Percentiles rank a stretch among this genome's conserved stretches.
Evolutionary conservation across 345 rosid genomes (phyloP).

Genomic region (Bruguiera sexangula): DNA sequence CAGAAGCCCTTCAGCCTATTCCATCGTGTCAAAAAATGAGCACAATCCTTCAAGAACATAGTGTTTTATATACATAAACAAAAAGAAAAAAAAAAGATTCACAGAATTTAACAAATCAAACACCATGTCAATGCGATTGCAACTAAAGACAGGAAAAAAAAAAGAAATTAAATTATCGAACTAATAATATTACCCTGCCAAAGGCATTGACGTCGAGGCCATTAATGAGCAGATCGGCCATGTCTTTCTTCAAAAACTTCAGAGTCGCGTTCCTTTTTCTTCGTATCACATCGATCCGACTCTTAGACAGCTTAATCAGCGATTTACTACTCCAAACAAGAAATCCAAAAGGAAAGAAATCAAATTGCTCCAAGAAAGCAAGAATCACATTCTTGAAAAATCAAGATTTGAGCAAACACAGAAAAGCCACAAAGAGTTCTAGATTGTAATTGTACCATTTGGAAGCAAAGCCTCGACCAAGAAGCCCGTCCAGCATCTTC

Average conservation of each 20-base stretch:
- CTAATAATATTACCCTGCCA: constrained; percentile 49
- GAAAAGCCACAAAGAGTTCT: not conserved
- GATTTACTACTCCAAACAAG: constrained; percentile 55
- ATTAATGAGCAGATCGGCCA: constrained; percentile 81
- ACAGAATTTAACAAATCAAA: too few species aligned
- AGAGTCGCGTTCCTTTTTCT: constrained; percentile 82
- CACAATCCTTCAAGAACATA: constrained; percentile 3
- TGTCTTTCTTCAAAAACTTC: constrained; percentile 78
- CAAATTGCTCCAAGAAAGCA: not conserved
- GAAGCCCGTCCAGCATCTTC: constrained; percentile 80
- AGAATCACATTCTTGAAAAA: not conserved
- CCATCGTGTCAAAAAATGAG: constrained; percentile 15
- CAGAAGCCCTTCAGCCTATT: constrained; percentile 81
- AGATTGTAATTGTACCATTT: constrained; percentile 49
- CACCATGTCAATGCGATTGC: not conserved
- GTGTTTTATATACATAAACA: not conserved
- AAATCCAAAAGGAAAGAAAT: not conserved
- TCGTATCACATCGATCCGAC: constrained; percentile 79
- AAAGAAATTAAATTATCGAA: not conserved
- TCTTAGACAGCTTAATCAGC: constrained; percentile 67
- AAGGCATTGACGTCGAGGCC: constrained; percentile 83
- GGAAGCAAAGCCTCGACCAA: constrained; percentile 75
- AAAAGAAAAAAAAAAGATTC: too few species aligned
- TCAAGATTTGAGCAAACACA: not conserved
- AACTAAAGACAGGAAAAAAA: not conserved